phyloP scores from a whole-genome alignment of 169 alveolate genomes.

The Plasmodium adleri region DNA sequence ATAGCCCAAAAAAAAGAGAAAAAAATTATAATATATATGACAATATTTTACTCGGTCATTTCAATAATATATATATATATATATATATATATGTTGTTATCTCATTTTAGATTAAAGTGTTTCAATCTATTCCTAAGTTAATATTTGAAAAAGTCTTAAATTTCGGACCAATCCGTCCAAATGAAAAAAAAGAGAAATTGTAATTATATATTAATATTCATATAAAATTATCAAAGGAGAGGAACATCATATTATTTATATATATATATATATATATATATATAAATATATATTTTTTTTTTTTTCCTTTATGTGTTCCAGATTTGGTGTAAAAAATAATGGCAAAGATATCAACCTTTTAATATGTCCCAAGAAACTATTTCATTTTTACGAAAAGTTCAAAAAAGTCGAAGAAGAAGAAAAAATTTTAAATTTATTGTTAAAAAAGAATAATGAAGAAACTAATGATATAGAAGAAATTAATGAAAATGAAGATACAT shows the following conservation, averaged over 20 bases:
- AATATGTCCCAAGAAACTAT: conserved; percentile 52
- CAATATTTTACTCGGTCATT: not conserved
- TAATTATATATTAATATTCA: not conserved
- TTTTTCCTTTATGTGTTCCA: not conserved
- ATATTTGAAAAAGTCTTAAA: conserved; percentile 34
- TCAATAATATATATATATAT: not conserved
- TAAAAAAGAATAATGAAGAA: conserved; percentile 19
- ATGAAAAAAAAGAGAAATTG: conserved; percentile 61
- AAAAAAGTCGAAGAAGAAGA: conserved; percentile 57
- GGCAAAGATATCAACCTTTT: conserved; percentile 44
- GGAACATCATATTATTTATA: no score
- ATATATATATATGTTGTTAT: not conserved
- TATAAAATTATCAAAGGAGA: no score
- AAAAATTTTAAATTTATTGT: conserved; percentile 57
- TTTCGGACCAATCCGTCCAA: conserved; percentile 63
- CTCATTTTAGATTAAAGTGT: conserved; percentile 44
- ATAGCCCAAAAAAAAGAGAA: not conserved
- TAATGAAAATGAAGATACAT: conserved; percentile 45
- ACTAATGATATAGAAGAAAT: conserved; percentile 23
- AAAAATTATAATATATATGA: not conserved
- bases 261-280: no score
- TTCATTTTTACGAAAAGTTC: conserved; percentile 24
- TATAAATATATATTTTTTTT: not conserved
- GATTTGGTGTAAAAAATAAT: conserved; percentile 43
- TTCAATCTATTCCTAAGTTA: conserved; percentile 37